These are phyloP conservation scores for Euphorbia pulcherrima DNA, from an alignment of 345 rosid genomes.

Conservation along the genomic window DNA sequence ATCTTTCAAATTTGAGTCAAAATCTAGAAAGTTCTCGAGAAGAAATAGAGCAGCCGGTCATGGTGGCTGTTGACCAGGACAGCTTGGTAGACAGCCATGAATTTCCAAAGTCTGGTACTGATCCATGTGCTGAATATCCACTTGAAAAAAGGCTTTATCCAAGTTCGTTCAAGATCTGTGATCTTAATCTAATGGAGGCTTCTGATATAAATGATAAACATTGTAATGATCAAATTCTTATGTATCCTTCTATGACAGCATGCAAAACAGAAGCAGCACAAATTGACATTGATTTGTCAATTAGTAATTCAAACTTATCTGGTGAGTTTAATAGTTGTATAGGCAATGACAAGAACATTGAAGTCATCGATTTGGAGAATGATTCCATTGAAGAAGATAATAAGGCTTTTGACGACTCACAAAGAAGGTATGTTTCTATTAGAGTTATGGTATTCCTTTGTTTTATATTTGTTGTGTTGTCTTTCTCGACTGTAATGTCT, in stretches of 20 bases:
- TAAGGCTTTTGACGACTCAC: slow-evolving; percentile 46
- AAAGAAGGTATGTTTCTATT: slow-evolving; percentile 54
- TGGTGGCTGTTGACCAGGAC: slow-evolving; percentile 18
- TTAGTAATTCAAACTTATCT: slow-evolving; percentile 56
- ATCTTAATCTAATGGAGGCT: slow-evolving; percentile 79
- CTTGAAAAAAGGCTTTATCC: slow-evolving; percentile 81
- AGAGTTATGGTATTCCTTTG: neutral
- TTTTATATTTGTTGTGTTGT: neutral
- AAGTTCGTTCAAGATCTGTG: slow-evolving; percentile 80
- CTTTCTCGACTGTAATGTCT: neutral
- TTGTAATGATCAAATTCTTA: slow-evolving; percentile 35
- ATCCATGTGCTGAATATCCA: no score
- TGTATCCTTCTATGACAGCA: slow-evolving; percentile 34
- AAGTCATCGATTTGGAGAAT: slow-evolving; percentile 84
- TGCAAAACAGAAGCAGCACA: slow-evolving; percentile 44
- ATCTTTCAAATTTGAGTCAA: slow-evolving; percentile 32
- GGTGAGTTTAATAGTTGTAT: slow-evolving; percentile 42
- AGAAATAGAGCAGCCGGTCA: slow-evolving; percentile 28
- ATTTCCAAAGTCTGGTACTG: slow-evolving; percentile 26
- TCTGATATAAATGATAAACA: slow-evolving; percentile 54
- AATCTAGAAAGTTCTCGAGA: slow-evolving; percentile 26
- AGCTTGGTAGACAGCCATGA: no score
- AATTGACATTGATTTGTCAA: slow-evolving; percentile 75
- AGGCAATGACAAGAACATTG: slow-evolving; percentile 60
- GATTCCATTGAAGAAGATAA: slow-evolving; percentile 59